Conservation (phyloP, 208 protist species). For the Crithidia acanthocephali region DNA sequence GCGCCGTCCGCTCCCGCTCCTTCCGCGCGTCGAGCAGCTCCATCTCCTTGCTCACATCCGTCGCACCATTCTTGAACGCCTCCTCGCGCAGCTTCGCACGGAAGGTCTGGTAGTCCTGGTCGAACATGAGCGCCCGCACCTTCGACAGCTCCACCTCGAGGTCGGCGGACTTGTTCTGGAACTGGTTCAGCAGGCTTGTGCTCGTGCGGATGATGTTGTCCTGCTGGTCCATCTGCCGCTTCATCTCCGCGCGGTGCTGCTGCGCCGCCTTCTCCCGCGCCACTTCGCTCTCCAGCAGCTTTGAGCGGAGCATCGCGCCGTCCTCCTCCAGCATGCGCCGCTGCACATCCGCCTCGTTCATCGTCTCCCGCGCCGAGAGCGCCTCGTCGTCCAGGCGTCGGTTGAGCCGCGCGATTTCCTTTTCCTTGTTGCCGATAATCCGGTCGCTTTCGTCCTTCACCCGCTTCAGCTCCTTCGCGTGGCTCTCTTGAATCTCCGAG, state of each 20-base stretch:
- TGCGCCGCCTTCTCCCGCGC: conserved; percentile 34
- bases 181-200: conserved; percentile 31
- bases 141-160: conserved; percentile 43
- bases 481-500: conserved; percentile 44
- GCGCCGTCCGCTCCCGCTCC: conserved; percentile 18
- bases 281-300: conserved; percentile 36
- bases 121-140: conserved; percentile 44
- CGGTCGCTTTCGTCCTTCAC: conserved; percentile 53
- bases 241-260: conserved; percentile 35
- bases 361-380: conserved; percentile 18
- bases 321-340: conserved; percentile 46
- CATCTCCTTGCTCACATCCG: conserved; percentile 27
- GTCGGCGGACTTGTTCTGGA: conserved; percentile 43
- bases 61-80: conserved; percentile 17
- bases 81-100: conserved; percentile 40
- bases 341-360: conserved; percentile 37
- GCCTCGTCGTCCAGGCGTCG: conserved; percentile 38
- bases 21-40: conserved; percentile 27
- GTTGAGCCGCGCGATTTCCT: conserved; percentile 54
- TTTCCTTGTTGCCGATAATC: conserved; percentile 42
- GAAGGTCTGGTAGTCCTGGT: conserved; percentile 44
- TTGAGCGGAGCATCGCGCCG: conserved; percentile 28
- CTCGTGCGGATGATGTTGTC: conserved; percentile 28
- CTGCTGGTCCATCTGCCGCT: conserved; percentile 33
- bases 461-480: conserved; percentile 42